Evolutionary conservation across 2,329 filamentous ascomycete genomes (phyloP).

Genomic region (Cephalotrichum gorgonifer): DNA sequence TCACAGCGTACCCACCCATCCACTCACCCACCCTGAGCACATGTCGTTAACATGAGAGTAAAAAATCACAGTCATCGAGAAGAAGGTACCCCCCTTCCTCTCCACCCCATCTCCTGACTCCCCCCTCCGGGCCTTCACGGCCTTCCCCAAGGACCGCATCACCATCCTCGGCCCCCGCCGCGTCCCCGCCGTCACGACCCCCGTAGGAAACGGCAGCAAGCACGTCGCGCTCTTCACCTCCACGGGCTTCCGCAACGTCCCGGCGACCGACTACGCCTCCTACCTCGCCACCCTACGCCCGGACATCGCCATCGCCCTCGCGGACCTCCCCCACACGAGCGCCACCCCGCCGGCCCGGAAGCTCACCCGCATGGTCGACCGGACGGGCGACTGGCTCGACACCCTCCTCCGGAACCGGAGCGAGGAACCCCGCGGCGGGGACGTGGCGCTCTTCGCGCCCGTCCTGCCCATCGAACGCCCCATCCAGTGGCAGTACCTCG

Average conservation of each 20-base stretch:
- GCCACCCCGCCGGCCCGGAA: slow-evolving; percentile 57
- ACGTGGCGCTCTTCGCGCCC: slow-evolving; percentile 46
- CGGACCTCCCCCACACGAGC: slow-evolving; percentile 51
- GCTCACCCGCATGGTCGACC: slow-evolving; percentile 71
- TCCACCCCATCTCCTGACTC: slow-evolving; percentile 21
- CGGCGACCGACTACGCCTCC: slow-evolving; percentile 56
- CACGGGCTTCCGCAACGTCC: slow-evolving; percentile 68
- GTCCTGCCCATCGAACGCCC: slow-evolving; percentile 66
- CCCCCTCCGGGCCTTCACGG: slow-evolving; percentile 67
- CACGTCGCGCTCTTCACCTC: slow-evolving; percentile 74
- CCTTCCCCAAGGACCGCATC: slow-evolving; percentile 53
- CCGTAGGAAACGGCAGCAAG: slow-evolving; percentile 59
- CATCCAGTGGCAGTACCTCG: slow-evolving; percentile 71
- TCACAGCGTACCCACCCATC: too few relatives aligned
- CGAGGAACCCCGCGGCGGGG: slow-evolving; percentile 11
- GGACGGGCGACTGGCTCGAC: slow-evolving; percentile 73
- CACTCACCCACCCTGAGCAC: neutral
- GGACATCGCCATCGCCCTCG: slow-evolving; percentile 70
- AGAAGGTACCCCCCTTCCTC: slow-evolving; percentile 38
- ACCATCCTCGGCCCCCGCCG: slow-evolving; percentile 70
- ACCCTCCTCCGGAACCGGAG: slow-evolving; percentile 40
- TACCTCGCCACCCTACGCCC: slow-evolving; percentile 57
- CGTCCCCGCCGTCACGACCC: slow-evolving; percentile 62
- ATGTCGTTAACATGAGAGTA: neutral
- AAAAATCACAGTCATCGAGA: slow-evolving; percentile 40